Base-by-base conservation (phyloP, 768 basidiomycete genomes). In the Dentipellis sp. region DNA sequence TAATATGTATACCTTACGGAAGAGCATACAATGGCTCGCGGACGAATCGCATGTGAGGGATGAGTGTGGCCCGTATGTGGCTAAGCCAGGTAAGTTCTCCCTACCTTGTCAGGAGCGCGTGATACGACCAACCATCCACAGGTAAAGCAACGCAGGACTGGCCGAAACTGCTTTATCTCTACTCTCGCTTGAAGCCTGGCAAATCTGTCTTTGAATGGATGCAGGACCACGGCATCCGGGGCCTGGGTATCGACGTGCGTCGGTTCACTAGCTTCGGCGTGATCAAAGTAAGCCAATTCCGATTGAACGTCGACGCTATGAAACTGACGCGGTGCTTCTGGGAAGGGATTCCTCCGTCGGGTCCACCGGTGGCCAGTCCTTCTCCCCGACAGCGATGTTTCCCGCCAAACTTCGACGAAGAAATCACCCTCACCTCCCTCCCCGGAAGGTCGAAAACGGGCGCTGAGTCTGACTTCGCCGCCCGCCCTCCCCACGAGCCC, bases 191-290 rank as follows among this genome's bases (percentile, higher is more conserved):
- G 19, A 83, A 84, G 62, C 83, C 91, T 1, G 93, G 92, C 10
- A 83, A 83, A 55, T 90, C 91, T 0, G 77, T 98, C 4, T 78
- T 81, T 23, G 84, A 91, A 46, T 99, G 97, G 95, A 90, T 93
- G 76, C 82, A 90, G 62, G 74, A 75, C 42, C 76, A 92, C 63
- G 74, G 83, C 19, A 81, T 94, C 16, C 78, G 84, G 50, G 72
- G 75, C 6, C 69, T 84, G 19, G 91, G 90, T 2, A 86, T 98
- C 53, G 97, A 99, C 67, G 79, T 91, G 8, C 82, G 95, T 9
- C 82, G 97, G n/a, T 97, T 99, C 69, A 84, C 92, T 16, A 94
- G 89, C 58, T 99, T 98, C 65, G 97, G 97, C 5, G 90, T 98
- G 21, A 95, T 99, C 72, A 99, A 99, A 72, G 89, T 83, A 67